These are phyloP conservation scores for Russula sp. DNA, from an alignment of 768 basidiomycete genomes.

Conservation along the genomic window DNA sequence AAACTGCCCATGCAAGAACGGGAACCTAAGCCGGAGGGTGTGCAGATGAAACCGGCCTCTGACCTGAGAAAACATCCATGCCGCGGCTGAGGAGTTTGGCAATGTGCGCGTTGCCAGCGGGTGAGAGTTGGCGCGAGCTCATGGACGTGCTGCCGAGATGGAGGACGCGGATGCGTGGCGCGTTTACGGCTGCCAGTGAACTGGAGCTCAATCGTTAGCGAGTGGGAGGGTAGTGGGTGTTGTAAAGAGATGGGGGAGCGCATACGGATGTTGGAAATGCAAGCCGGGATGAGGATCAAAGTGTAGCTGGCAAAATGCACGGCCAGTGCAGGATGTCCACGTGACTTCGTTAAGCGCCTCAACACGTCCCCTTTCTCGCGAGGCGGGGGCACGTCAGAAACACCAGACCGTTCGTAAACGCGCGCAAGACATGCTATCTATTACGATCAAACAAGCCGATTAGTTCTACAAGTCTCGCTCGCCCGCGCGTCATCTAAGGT, in stretches of 20 bases:
- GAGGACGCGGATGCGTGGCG: constrained; percentile 25
- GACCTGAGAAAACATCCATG: constrained; percentile 44
- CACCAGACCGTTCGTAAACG: no score
- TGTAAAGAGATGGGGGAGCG: background rate
- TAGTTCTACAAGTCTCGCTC: no score
- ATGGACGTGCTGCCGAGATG: constrained; percentile 27
- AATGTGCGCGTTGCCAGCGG: background rate
- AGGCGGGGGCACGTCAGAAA: no score
- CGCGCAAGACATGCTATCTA: no score
- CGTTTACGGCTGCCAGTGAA: constrained; percentile 33
- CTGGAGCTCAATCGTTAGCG: constrained; percentile 45
- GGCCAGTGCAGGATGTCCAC: constrained; percentile 40
- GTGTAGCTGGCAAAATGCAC: constrained; percentile 39
- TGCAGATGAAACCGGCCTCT: constrained; percentile 33
- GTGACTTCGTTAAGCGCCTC: constrained; percentile 47
- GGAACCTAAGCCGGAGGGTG: constrained; percentile 53
- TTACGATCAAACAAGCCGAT: no score
- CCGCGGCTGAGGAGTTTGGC: constrained; percentile 30
- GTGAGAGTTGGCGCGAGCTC: background rate
- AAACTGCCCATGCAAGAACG: constrained; percentile 47
- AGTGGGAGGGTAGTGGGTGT: constrained; percentile 32
- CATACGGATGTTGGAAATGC: constrained; percentile 20
- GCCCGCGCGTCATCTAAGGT: no score
- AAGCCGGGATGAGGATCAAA: no score
- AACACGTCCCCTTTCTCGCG: constrained; percentile 41